Evolutionary conservation across 208 protist genomes (phyloP).

Genomic region (Trypanosoma avium): DNA sequence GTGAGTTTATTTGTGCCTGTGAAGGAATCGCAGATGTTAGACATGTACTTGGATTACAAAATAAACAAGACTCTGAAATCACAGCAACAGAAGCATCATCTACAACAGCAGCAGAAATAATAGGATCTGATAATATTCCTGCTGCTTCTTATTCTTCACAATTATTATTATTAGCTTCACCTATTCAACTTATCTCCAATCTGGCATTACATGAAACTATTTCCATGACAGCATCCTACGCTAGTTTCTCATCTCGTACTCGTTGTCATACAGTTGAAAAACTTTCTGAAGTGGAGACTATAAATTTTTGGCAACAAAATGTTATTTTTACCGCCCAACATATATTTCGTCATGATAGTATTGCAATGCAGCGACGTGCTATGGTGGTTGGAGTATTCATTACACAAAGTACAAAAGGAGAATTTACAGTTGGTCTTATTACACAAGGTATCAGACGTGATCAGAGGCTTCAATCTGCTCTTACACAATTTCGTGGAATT

Average conservation of each 20-base stretch:
- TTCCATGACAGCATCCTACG: slow-evolving; percentile 43
- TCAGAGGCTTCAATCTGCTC: slow-evolving; percentile 11
- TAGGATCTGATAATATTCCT: too few species aligned
- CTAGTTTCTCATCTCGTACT: slow-evolving; percentile 41
- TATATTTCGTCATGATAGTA: slow-evolving; percentile 12
- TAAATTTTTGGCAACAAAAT: slow-evolving; percentile 28
- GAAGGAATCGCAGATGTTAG: slow-evolving; percentile 15
- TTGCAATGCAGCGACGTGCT: not conserved
- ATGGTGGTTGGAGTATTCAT: slow-evolving; percentile 47
- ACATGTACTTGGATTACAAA: slow-evolving; percentile 9
- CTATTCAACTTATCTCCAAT: not conserved
- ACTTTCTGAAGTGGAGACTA: slow-evolving; percentile 19
- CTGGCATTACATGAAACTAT: slow-evolving; percentile 23
- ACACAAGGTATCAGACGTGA: slow-evolving; percentile 25
- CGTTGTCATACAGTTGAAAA: slow-evolving; percentile 36
- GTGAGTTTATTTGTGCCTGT: slow-evolving; percentile 21
- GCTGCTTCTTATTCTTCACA: too few species aligned
- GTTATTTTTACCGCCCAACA: slow-evolving; percentile 21
- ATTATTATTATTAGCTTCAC: too few species aligned
- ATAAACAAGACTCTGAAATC: not conserved
- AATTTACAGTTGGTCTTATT: slow-evolving; percentile 51
- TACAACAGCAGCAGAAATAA: not conserved
- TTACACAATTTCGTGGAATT: slow-evolving; percentile 28
- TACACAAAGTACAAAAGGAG: slow-evolving; percentile 13
- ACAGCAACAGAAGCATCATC: not conserved